Evolutionary conservation across 202 grass and related monocot genomes (phyloP), one percentile per base, ranked within the genome.

Genomic region (Zoysia matrella): DNA sequence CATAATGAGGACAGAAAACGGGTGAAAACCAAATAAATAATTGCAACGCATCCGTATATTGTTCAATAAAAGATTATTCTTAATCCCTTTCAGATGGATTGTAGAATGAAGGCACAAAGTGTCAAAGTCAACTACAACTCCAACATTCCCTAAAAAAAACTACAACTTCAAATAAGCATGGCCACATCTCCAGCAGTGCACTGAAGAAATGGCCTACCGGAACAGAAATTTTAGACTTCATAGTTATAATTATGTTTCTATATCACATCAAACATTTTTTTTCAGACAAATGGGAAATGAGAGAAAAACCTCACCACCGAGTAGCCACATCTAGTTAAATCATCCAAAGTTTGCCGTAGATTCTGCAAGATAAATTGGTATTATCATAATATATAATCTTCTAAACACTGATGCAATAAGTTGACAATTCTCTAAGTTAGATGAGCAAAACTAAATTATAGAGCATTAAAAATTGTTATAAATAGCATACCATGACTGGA

Each of bases 321-420:
- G 88, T 91, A 98, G 86, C 95, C 92, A 71, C 77, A 88, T 44
- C 92, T 90, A 84, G 95, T 98, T 86, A 98, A 94, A 77, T 95
- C 95, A 91, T 98, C 92, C 86, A 98, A 88, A 78, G 95, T 98
- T 76, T 98, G 95, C 65, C 92, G 86, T 74, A 98, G 79, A 77
- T 98, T 98, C 95, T 98, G 95, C 68, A 87, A 87, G 42, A 5
- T 3, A 85, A 82, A 11, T 57, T 82, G 18, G 10, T 52, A 58
- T 57, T 65, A 57, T 46, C 9, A 82, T 70, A 80, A 7, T 71
- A 73, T 57, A 72, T 50, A 71, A 3, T 84, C 76, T 43, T 76
- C 39, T 71, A 70, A 53, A 83, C 52, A 63, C 13, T 47, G 10
- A 78, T 61, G 7, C n/a, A 65, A 56, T 13, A 65, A 45, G 50